Percentiles rank a stretch among this genome's conserved stretches.
Conservation (phyloP, 169 alveolate species). For the Sarcocystis neurona region DNA sequence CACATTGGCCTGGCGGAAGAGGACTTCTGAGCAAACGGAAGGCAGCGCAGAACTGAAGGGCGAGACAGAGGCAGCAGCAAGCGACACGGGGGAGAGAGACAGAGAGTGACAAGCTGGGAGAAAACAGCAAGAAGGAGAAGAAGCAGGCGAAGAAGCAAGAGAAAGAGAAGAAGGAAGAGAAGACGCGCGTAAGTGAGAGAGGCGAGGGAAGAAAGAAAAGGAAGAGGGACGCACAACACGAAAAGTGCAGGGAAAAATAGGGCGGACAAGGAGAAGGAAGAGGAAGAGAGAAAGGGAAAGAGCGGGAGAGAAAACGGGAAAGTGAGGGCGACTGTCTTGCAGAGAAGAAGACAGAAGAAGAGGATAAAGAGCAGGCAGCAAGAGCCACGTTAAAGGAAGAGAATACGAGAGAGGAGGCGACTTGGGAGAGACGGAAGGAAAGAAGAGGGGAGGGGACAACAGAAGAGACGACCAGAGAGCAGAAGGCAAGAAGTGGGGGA, state of each 20-base stretch:
- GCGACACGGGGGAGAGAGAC: neutral
- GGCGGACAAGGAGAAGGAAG: neutral
- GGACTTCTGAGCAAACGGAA: neutral
- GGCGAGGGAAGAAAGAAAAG: neutral
- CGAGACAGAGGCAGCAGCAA: neutral
- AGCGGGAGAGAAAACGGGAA: neutral
- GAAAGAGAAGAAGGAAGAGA: neutral
- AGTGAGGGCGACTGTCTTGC: neutral
- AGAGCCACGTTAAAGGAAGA: no score
- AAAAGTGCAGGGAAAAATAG: neutral
- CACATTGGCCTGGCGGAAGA: neutral
- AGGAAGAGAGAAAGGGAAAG: neutral
- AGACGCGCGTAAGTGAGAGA: neutral
- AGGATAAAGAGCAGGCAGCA: neutral
- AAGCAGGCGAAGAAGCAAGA: neutral
- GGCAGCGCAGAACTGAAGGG: neutral
- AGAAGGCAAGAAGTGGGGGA: no score
- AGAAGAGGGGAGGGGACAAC: no score
- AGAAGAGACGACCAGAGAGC: no score
- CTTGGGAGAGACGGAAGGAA: no score
- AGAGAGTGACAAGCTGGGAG: neutral
- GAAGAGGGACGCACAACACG: neutral
- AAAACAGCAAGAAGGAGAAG: neutral
- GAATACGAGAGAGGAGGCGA: no score
- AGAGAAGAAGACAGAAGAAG: neutral